Conservation (phyloP, 176 grass and related monocot species). For the Otatea glauca region DNA sequence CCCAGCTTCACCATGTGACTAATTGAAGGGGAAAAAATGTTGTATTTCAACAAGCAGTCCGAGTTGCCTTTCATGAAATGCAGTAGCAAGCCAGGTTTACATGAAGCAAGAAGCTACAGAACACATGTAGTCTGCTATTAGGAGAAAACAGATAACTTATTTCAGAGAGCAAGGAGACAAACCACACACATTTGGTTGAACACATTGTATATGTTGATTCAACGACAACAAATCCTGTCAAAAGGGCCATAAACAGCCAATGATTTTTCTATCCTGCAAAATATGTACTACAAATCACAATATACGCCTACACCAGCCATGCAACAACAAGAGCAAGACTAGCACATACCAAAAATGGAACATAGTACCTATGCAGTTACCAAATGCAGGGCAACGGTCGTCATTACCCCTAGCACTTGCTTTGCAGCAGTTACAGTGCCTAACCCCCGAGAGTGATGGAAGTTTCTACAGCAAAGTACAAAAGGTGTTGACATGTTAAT, state of each 20-base stretch:
- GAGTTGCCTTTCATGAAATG: no score
- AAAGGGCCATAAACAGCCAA: conserved; percentile 80
- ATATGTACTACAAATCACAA: conserved; percentile 28
- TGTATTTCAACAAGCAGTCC: no score
- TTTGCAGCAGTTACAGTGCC: conserved; percentile 82
- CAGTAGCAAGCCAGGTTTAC: no score
- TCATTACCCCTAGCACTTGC: conserved; percentile 81
- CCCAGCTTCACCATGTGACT: no score
- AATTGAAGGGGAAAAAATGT: no score
- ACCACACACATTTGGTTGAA: conserved; percentile 79
- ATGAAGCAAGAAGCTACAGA: no score
- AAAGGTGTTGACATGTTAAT: conserved; percentile 32
- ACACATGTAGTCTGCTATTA: not conserved
- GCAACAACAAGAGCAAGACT: conserved; percentile 21
- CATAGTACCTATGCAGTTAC: conserved; percentile 88
- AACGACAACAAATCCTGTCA: conserved; percentile 90
- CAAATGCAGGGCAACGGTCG: conserved; percentile 91
- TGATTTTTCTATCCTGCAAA: conserved; percentile 91
- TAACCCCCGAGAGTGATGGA: conserved; percentile 70
- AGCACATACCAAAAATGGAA: not conserved
- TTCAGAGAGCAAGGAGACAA: conserved; percentile 36
- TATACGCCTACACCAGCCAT: conserved; percentile 5
- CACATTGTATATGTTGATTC: conserved; percentile 96
- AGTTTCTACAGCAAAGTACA: conserved; percentile 58
- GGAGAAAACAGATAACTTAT: conserved; percentile 14